Conservation (phyloP, 2,329 filamentous ascomycete species). For the Dryadomyces quercivorus region DNA sequence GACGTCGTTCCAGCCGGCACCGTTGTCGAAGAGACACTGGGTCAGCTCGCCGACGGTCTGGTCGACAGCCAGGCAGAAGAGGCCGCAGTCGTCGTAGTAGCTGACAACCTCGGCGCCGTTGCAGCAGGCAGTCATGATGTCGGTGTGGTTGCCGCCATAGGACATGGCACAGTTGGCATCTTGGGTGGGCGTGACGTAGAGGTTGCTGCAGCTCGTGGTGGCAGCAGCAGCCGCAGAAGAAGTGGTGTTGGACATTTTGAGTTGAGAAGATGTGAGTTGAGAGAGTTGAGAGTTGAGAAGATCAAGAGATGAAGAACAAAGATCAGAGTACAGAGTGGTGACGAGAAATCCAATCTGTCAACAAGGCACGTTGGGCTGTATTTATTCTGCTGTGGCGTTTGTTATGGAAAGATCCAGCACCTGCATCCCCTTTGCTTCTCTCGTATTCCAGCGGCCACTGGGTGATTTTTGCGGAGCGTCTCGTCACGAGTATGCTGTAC, state of each 20-base stretch:
- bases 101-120: neutral
- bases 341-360: no score
- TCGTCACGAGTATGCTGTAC: no score
- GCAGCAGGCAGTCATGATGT: slow-evolving; percentile 2
- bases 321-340: no score
- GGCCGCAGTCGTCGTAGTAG: slow-evolving; percentile 3
- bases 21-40: neutral
- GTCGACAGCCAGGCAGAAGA: slow-evolving; percentile 5
- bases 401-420: no score
- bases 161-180: slow-evolving; percentile 5
- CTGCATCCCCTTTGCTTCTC: no score
- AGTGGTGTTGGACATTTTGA: neutral
- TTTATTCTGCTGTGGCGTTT: neutral
- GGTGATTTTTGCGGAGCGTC: no score
- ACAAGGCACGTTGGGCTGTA: neutral
- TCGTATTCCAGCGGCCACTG: no score
- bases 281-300: no score
- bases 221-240: neutral
- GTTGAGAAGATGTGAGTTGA: no score
- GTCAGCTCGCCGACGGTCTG: slow-evolving; percentile 2
- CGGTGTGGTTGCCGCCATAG: slow-evolving; percentile 4
- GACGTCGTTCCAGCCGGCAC: slow-evolving; percentile 1
- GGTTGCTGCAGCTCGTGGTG: neutral
- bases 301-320: no score
- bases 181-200: slow-evolving; percentile 1